A percentile compares a stretch with the other conserved stretches of the same genome.
Conservation (phyloP, 176 grass and related monocot genomes). For the Olyra latifolia region DNA sequence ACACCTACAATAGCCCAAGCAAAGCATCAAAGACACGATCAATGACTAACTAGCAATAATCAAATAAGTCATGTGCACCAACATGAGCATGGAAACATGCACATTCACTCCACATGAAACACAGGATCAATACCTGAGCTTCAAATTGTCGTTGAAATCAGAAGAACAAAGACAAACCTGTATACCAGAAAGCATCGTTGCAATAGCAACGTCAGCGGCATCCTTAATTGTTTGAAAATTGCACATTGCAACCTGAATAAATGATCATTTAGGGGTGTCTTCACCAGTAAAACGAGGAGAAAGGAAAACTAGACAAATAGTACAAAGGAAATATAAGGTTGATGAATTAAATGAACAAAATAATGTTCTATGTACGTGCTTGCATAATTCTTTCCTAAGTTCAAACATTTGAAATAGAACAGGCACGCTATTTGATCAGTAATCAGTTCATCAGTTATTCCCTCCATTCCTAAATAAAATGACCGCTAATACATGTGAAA, state of each 20-base stretch:
- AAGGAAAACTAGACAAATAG: not conserved
- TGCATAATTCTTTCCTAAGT: constrained; percentile 19
- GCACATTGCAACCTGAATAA: constrained; percentile 90
- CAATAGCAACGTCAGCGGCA: constrained; percentile 98
- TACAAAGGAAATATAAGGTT: not conserved
- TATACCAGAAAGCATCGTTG: constrained; percentile 97
- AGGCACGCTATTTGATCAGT: constrained; percentile 1
- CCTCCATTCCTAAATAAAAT: not conserved
- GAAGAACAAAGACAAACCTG: constrained; percentile 59
- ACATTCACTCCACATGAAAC: constrained; percentile 1
- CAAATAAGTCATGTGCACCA: not conserved
- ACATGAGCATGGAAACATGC: not conserved
- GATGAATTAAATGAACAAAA: constrained; percentile 4
- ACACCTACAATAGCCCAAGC: not conserved
- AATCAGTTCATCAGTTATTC: not conserved
- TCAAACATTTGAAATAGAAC: not conserved
- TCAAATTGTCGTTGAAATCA: constrained; percentile 15
- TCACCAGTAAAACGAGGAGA: constrained; percentile 26
- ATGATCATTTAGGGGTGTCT: constrained; percentile 19
- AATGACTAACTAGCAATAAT: not conserved
- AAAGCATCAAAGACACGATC: constrained; percentile 1
- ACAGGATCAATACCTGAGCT: constrained; percentile 1
- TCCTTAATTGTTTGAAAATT: constrained; percentile 95
- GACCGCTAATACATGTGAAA: not conserved
- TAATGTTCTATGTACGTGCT: not conserved